These are phyloP conservation scores for Zygosaccharomyces sapae DNA, from an alignment of 1,139 yeast species.

Conservation along the genomic window DNA sequence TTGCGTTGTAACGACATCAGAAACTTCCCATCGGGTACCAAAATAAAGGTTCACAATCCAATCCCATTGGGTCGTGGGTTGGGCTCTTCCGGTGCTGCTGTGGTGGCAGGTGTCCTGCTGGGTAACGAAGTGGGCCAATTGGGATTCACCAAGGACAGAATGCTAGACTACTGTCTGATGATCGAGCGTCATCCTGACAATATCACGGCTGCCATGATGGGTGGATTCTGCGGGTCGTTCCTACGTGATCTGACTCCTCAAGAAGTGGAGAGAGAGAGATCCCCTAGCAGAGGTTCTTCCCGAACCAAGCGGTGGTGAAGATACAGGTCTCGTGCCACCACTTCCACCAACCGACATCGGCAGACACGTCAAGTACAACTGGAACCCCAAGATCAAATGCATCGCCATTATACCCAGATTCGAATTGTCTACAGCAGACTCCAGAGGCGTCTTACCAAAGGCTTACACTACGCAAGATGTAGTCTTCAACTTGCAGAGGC, in stretches of 20 bases:
- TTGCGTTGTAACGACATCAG: constrained; percentile 73
- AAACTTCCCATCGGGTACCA: constrained; percentile 81
- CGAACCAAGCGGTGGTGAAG: constrained; percentile 61
- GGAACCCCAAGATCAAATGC: constrained; percentile 80
- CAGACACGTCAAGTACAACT: constrained; percentile 79
- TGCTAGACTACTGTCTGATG: constrained; percentile 92
- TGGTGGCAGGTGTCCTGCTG: constrained; percentile 89
- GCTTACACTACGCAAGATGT: constrained; percentile 78
- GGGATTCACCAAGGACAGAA: constrained; percentile 66
- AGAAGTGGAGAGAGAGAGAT: constrained; percentile 65
- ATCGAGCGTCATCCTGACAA: constrained; percentile 98
- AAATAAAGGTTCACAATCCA: constrained; percentile 75
- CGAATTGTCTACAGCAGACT: constrained; percentile 87
- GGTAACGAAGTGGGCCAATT: constrained; percentile 81
- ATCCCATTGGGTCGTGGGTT: constrained; percentile 95
- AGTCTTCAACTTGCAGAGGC: constrained; percentile 78
- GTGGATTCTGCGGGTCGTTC: constrained; percentile 95
- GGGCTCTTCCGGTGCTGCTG: constrained; percentile 98
- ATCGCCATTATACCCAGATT: constrained; percentile 89
- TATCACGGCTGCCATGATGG: constrained; percentile 98
- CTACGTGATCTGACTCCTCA: constrained; percentile 70
- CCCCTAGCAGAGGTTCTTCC: constrained; percentile 84
- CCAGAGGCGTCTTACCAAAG: constrained; percentile 83
- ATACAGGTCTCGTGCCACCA: constrained; percentile 65
- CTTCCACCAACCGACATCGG: constrained; percentile 85